phyloP scores from a whole-genome alignment of 768 basidiomycete genomes.

The Termitomyces sp. region DNA sequence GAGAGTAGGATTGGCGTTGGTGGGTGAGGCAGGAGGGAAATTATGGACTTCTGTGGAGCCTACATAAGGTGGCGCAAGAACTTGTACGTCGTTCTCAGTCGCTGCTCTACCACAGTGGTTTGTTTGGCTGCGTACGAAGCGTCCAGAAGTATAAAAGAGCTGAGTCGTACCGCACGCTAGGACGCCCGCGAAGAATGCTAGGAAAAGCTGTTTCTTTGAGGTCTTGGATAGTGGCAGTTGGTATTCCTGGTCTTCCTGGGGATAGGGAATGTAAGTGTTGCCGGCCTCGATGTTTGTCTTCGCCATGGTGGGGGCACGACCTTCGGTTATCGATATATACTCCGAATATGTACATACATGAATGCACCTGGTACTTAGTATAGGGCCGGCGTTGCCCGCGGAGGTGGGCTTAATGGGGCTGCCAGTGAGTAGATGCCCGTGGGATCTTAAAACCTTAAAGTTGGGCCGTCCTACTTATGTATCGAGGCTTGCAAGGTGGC shows the following conservation, averaged over 20 bases:
- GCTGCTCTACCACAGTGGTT: background rate
- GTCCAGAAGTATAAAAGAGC: background rate
- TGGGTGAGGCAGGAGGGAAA: conserved; percentile 72
- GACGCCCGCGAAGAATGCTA: background rate
- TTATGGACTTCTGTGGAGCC: conserved; percentile 70
- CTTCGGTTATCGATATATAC: background rate
- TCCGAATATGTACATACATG: background rate
- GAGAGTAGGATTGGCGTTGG: conserved; percentile 68
- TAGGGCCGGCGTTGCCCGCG: background rate
- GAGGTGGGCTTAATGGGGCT: background rate
- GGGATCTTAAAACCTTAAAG: no score
- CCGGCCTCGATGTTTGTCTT: background rate
- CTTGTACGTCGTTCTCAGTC: conserved; percentile 20
- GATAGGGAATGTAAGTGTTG: background rate
- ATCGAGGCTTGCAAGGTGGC: no score
- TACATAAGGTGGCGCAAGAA: conserved; percentile 62
- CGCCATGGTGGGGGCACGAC: background rate
- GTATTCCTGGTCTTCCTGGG: background rate
- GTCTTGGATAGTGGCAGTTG: background rate
- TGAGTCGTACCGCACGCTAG: background rate
- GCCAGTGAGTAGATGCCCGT: no score
- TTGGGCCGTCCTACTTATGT: no score
- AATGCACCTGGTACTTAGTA: background rate
- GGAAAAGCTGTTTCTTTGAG: background rate
- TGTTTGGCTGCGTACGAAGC: background rate